Conservation (phyloP, 192 early-diverging fungal species). For the Linnemannia exigua region DNA sequence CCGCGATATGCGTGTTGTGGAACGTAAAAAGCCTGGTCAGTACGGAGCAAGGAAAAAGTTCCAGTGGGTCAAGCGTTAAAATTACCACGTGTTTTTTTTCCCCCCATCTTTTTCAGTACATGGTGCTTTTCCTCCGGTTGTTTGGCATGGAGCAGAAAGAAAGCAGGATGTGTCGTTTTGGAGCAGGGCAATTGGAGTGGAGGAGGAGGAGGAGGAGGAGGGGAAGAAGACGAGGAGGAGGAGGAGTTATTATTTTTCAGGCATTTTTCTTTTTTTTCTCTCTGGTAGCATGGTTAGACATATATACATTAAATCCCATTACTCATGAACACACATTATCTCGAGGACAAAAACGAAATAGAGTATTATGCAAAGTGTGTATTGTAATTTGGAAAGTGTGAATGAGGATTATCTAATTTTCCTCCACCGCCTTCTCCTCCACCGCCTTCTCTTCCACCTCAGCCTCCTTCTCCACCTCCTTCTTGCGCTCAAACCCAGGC, state of each 20-base stretch:
- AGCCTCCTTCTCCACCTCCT: not conserved
- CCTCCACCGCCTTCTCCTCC: not conserved
- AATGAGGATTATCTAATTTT: not conserved
- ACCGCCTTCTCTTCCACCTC: not conserved
- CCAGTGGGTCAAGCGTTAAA: slow-evolving; percentile 62
- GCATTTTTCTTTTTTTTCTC: not conserved
- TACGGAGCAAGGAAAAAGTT: slow-evolving; percentile 88
- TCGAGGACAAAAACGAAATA: not conserved
- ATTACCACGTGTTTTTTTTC: not conserved
- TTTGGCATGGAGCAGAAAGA: not conserved
- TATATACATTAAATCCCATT: not conserved
- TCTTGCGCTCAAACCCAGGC: not conserved
- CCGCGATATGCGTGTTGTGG: slow-evolving; percentile 83
- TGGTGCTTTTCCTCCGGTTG: not conserved
- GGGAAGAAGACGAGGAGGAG: no score
- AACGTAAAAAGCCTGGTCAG: slow-evolving; percentile 97
- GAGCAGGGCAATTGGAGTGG: no score
- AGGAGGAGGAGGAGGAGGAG: not conserved
- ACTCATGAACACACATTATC: not conserved
- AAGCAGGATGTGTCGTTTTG: not conserved
- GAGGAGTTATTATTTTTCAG: not conserved
- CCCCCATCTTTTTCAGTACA: not conserved
- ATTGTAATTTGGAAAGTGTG: not conserved
- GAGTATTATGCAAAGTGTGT: not conserved
- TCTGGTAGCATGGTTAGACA: not conserved